Evolutionary conservation across 139 green algal genomes (phyloP).

Genomic region (Penium margaritaceum): DNA sequence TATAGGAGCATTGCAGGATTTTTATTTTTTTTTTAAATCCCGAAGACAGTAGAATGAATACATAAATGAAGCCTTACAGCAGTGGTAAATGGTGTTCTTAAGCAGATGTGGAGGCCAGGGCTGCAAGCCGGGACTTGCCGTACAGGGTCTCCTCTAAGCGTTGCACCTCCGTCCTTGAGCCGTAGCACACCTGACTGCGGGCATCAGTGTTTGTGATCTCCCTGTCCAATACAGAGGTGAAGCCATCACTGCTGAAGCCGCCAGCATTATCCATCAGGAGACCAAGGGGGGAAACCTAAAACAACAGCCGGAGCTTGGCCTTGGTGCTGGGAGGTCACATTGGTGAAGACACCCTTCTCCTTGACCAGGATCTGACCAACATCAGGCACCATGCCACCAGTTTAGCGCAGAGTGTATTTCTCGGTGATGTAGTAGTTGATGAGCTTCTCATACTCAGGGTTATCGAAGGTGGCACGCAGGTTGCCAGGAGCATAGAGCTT

Average conservation of each 20-base stretch:
- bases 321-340: constrained; percentile 51
- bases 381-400: constrained; percentile 55
- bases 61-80: too few relatives aligned
- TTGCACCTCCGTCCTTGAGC: constrained; percentile 32
- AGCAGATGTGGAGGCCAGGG: not conserved
- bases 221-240: constrained; percentile 50
- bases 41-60: too few relatives aligned
- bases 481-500: constrained; percentile 59
- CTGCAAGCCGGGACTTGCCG: constrained; percentile 34
- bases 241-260: constrained; percentile 50
- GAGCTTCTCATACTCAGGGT: constrained; percentile 54
- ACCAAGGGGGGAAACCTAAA: constrained; percentile 54
- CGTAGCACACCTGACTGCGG: constrained; percentile 47
- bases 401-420: constrained; percentile 58
- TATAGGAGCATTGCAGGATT: too few relatives aligned
- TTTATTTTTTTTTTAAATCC: too few relatives aligned
- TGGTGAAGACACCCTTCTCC: constrained; percentile 55
- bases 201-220: constrained; percentile 48
- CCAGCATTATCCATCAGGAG: constrained; percentile 53
- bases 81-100: too few relatives aligned
- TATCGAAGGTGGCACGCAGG: constrained; percentile 53
- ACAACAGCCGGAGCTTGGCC: constrained; percentile 55
- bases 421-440: constrained; percentile 55
- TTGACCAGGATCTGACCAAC: constrained; percentile 57
- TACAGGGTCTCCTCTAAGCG: constrained; percentile 48